Evolutionary conservation across 306 rosid genomes (phyloP), one percentile per base, ranked within the genome.

Genomic region (Pueraria montana): DNA sequence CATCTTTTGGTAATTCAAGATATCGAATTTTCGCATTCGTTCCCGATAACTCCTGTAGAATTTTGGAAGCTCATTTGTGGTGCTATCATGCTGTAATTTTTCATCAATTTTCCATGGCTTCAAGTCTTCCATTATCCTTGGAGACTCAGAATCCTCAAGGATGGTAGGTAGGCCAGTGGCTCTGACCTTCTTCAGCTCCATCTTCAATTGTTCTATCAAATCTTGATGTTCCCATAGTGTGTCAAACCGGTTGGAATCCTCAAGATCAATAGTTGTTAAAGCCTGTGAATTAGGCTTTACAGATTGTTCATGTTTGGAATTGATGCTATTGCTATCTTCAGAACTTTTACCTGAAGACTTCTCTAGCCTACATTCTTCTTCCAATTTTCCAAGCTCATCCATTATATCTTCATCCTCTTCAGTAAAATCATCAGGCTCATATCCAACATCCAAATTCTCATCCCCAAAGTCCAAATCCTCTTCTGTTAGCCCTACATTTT

Each of bases 81-180:
- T 55, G 20, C 84, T 86, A 38, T 90, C 86, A 58, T 83, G 87
- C 11, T 90, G 90, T 61, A 80, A 81, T 20, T 90, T 96, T 16
- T 96, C 99, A 43, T 94, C 99, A 52, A 96, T 96, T 71, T 92
- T 96, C 99, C 97, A 96, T 83, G 99, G 98, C 72, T 90, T 94
- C 90, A 96, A 81, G 74, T 94, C 95, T 36, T 85, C 98, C 90
- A 90, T 80, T 24, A 89, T 85, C 85, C 89, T 90, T 8, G 99
- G 98, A 40, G 84, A 90, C 89, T 96, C 97, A 4, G 99, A 91
- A 76, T 96, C 97, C 83, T 96, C 99, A 42, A 91, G 87, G 52
- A 96, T 96, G 55, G 98, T 96, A 7, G 98, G 96, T 38, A 96
- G 77, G 34, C 98, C 98, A 3, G 89, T 91, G 49, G 94, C 99